Percentiles rank a stretch among this genome's conserved stretches.
Evolutionary conservation across 441 rosid genomes (phyloP).

Genomic region (Adansonia grandidieri): DNA sequence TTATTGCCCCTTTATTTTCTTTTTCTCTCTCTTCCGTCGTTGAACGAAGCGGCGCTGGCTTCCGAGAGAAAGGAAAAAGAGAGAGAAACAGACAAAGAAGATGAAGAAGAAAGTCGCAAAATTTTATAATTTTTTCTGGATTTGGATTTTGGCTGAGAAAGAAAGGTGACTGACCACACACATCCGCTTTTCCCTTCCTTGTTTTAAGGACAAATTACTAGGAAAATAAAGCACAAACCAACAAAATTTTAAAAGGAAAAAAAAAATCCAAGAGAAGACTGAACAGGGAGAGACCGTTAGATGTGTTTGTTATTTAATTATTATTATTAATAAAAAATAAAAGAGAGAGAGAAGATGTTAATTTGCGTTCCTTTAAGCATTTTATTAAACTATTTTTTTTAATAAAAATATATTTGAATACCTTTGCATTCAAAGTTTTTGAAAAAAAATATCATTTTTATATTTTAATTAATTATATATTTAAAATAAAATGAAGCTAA

Average conservation of each 20-base stretch:
- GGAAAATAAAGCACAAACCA: background rate
- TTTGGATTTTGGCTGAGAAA: conserved; percentile 10
- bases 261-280: background rate
- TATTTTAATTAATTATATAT: too few species aligned
- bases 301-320: background rate
- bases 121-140: conserved; percentile 23
- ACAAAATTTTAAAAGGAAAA: background rate
- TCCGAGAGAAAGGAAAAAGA: conserved; percentile 29
- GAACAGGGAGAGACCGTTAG: conserved; percentile 14
- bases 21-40: background rate
- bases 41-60: conserved; percentile 34
- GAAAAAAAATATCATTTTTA: too few species aligned
- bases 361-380: background rate
- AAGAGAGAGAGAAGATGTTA: background rate
- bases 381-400: too few species aligned
- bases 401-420: too few species aligned
- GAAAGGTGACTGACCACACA: conserved; percentile 41
- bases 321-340: background rate
- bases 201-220: conserved; percentile 3
- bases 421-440: background rate
- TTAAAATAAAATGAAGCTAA: background rate
- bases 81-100: conserved; percentile 26
- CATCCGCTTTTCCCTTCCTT: background rate
- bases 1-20: background rate
- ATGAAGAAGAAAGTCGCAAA: conserved; percentile 25